A percentile compares a stretch with the other conserved stretches of the same genome.
phyloP scores from a whole-genome alignment of 306 rosid species.

The Ormosia semicastrata region DNA sequence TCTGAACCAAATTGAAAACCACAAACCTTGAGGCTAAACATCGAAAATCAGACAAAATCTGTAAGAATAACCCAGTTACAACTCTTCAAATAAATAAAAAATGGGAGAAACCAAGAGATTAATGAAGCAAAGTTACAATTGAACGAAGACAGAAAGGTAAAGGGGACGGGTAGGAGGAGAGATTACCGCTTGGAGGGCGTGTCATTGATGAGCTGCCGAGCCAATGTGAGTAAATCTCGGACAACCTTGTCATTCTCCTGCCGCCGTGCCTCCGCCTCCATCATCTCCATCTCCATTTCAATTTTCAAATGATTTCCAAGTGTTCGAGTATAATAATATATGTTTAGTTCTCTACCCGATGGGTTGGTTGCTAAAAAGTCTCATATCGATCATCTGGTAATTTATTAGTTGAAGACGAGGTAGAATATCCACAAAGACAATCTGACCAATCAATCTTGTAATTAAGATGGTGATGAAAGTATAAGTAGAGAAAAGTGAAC shows the following conservation, averaged over 20 bases:
- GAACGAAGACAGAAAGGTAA: not conserved
- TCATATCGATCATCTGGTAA: no score
- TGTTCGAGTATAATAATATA: no score
- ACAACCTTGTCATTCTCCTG: constrained; percentile 25
- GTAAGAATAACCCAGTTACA: not conserved
- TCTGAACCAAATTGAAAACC: not conserved
- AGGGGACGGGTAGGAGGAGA: not conserved
- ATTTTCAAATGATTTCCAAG: no score
- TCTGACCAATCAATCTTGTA: no score
- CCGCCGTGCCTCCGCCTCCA: constrained; percentile 29
- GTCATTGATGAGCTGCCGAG: constrained; percentile 79
- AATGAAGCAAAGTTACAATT: not conserved
- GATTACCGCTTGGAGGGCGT: constrained; percentile 91
- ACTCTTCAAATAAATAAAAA: not conserved
- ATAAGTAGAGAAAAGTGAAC: no score
- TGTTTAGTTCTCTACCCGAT: no score
- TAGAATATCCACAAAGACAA: no score
- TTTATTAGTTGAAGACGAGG: no score
- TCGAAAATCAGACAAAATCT: no score
- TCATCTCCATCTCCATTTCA: constrained; percentile 39
- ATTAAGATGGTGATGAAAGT: no score
- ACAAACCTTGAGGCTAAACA: no score
- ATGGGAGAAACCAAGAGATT: not conserved
- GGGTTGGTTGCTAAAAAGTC: no score
- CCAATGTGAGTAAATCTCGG: constrained; percentile 70